Conservation (phyloP, 306 rosid genomes). For the Prinsepia uniflora region DNA sequence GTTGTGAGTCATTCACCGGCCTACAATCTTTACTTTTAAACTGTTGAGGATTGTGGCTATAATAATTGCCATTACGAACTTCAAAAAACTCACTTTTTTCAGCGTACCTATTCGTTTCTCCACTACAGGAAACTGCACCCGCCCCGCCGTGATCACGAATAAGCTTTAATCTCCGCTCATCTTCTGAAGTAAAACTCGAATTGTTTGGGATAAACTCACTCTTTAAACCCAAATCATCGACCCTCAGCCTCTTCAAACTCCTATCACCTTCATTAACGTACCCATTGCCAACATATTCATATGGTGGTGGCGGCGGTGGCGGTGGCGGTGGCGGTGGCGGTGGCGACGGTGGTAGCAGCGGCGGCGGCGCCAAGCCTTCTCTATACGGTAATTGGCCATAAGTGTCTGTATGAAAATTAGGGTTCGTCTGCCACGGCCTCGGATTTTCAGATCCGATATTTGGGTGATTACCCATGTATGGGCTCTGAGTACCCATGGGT, state of each 20-base stretch:
- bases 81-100: conserved; percentile 10
- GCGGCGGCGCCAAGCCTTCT: conserved; percentile 17
- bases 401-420: conserved; percentile 26
- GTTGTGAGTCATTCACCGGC: conserved; percentile 16
- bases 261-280: conserved; percentile 40
- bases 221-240: conserved; percentile 33
- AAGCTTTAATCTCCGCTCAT: conserved; percentile 67
- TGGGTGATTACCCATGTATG: conserved; percentile 11
- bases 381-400: conserved; percentile 25
- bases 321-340: conserved; percentile 18
- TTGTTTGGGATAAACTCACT: conserved; percentile 18
- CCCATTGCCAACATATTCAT: conserved; percentile 29
- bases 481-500: conserved; percentile 18
- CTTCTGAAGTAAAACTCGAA: conserved; percentile 32
- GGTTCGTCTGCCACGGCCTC: conserved; percentile 30
- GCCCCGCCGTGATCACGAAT: conserved; percentile 81
- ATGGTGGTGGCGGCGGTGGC: conserved; percentile 8
- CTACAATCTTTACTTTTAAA: background rate
- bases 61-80: background rate
- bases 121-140: background rate
- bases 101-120: conserved; percentile 8
- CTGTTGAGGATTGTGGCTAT: too few species aligned
- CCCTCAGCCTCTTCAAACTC: conserved; percentile 59
- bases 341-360: background rate
- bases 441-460: conserved; percentile 29